Base-by-base conservation (phyloP, 768 basidiomycete genomes). In the Cantharellus anzutake region DNA sequence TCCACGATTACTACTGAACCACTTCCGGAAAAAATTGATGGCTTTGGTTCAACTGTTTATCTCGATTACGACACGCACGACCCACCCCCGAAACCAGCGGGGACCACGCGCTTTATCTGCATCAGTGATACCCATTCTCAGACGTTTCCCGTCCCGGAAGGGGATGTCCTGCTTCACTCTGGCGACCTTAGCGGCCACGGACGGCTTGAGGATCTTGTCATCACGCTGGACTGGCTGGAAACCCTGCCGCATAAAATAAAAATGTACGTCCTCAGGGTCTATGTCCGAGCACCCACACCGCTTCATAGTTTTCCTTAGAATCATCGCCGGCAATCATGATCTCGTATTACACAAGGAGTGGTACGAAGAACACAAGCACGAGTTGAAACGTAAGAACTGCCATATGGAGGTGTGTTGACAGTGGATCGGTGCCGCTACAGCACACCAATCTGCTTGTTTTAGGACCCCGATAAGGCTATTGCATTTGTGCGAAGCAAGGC, bases 81-180 rank as follows among this genome's bases (percentile, higher is more conserved):
- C 37, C 62, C 62, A 35, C 62, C 61, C 4, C 61, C 56, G 2
- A 56, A 29, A 20, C 37, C 41, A 7, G 5, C 34, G 29, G 51
- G n/a, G 2, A 40, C n/a, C 11, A 65, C 64, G 5, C 60, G 65
- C 29, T 65, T 66, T 50, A 60, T 66, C 4, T 65, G 65, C 35
- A 52, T 66, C 20, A 61, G 60, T 41, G 65, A 66, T 52, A 63
- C 65, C 4, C 65, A 66, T 41, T 50, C 58, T 35, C 60, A 65
- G 38, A 63, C 62, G 34, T 65, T 65, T 40, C 44, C 51, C 14
- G 62, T 66, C 11, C 65, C 65, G 5, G 60, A 60, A n/a, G 65
- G 65, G 3, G 65, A 66, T 53, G 56, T 66, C 50, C 62, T 66
- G 5, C 44, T 66, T 5, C 65, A 66, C 40, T 52, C 64, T 41